Evolutionary conservation across 768 basidiomycete species (phyloP).

Genomic region (Naganishia vishniacii): DNA sequence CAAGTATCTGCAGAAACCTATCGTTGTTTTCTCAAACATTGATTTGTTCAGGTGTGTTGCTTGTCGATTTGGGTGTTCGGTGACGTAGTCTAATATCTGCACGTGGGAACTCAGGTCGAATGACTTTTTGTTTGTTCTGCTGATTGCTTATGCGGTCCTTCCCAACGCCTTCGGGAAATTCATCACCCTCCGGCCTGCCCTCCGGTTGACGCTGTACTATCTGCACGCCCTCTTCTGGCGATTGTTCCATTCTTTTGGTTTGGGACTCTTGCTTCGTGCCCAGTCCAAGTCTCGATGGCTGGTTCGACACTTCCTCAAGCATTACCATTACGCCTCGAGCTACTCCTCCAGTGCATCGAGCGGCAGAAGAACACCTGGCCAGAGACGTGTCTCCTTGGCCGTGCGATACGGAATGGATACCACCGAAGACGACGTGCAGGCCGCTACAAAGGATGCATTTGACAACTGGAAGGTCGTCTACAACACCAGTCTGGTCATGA

Average conservation of each 20-base stretch:
- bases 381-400: not conserved
- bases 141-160: conserved; percentile 64
- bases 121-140: conserved; percentile 72
- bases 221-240: conserved; percentile 79
- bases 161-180: conserved; percentile 38
- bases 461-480: conserved; percentile 90
- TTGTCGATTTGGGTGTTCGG: not conserved
- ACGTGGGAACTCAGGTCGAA: conserved; percentile 57
- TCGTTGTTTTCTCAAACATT: conserved; percentile 69
- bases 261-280: conserved; percentile 74
- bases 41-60: conserved; percentile 72
- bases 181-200: conserved; percentile 49
- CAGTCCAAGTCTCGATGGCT: conserved; percentile 83
- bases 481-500: conserved; percentile 90
- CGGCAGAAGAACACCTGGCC: not conserved
- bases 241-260: conserved; percentile 76
- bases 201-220: conserved; percentile 67
- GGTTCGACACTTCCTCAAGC: conserved; percentile 87
- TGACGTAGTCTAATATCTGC: not conserved
- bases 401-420: conserved; percentile 42
- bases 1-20: conserved; percentile 83
- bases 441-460: conserved; percentile 88
- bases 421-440: conserved; percentile 60
- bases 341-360: not conserved
- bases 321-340: conserved; percentile 67